Base-by-base conservation (phyloP, 768 basidiomycete species). In the Tulasnella sp. region DNA sequence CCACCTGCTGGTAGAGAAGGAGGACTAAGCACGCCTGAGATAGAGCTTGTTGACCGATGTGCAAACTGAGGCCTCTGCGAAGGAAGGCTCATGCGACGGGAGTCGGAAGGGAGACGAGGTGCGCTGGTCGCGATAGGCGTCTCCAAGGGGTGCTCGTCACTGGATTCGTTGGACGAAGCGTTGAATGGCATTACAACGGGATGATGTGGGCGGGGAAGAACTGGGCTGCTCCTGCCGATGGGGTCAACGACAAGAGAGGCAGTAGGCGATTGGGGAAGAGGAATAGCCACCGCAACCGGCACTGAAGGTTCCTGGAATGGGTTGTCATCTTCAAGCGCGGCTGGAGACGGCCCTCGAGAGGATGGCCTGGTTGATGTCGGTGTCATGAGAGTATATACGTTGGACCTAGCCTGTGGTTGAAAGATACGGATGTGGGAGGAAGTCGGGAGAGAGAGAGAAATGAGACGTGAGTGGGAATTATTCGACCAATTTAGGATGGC, bases 281-380 rank as follows among this genome's bases (percentile, higher is more conserved):
- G 75, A 61, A 76, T 76, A 26, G 55, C 67, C 39, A 37, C 57
- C 1, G 75, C 75, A 23, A 67, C 75, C 3, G 55, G 75, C 7
- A 67, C 61, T 35, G 61, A 67, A 67, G 57, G 75, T 39, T 76
- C 75, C 32, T 76, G 26, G 55, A 76, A 76, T 23, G 75, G 75
- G 57, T 76, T 57, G 37, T 55, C 37, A 69, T 76, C 75, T 20
- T 55, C 40, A 46, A 35, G 42, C 39, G 75, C 40, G 11, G 16
- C 57, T 16, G 57, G 32, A 18, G 48, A n/a, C 13, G 73, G 73
- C 13, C 42, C 42, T 32, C 73, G 42, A 26, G 48, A 26, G 13
- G 46, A 29, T 76, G 75, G 51, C 20, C 29, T 76, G 44, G 55
- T 76, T 20, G 75, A n/a, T 11, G 51, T 76, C 15, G 26, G 55